These are phyloP conservation scores for Tricholoma furcatifolium DNA, from an alignment of 768 basidiomycete species.

Conservation along the genomic window DNA sequence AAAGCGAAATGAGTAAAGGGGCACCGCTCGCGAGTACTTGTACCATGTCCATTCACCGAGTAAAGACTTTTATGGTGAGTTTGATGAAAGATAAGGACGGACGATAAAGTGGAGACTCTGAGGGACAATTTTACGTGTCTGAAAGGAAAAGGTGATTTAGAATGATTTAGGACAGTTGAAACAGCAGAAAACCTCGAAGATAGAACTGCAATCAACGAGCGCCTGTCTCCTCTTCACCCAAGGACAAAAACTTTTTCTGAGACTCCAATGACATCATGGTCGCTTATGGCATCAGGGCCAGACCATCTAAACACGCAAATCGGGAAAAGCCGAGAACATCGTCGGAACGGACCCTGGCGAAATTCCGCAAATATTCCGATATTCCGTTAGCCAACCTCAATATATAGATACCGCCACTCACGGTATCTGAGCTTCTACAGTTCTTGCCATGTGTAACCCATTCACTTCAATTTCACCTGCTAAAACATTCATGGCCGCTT, in stretches of 20 bases:
- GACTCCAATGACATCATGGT: conserved; percentile 35
- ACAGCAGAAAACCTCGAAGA: conserved; percentile 8
- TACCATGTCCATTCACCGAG: conserved; percentile 62
- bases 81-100: conserved; percentile 17
- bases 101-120: background rate
- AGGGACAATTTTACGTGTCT: background rate
- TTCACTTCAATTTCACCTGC: conserved; percentile 59
- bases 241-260: conserved; percentile 46
- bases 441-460: conserved; percentile 45
- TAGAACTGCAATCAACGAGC: conserved; percentile 3
- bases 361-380: conserved; percentile 23
- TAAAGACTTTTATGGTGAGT: conserved; percentile 23
- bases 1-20: conserved; percentile 26
- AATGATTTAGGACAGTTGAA: conserved; percentile 3
- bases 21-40: conserved; percentile 27
- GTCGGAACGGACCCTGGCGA: conserved; percentile 39
- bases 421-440: conserved; percentile 36
- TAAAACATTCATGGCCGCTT: conserved; percentile 55
- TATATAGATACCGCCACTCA: conserved; percentile 32
- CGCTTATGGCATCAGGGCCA: conserved; percentile 49
- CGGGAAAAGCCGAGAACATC: conserved; percentile 55
- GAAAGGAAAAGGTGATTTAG: background rate
- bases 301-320: conserved; percentile 52
- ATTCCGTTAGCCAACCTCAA: conserved; percentile 2
- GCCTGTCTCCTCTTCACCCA: conserved; percentile 7